Base-by-base conservation (phyloP, 768 basidiomycete species). In the Phylloporus rhodoxanthus region DNA sequence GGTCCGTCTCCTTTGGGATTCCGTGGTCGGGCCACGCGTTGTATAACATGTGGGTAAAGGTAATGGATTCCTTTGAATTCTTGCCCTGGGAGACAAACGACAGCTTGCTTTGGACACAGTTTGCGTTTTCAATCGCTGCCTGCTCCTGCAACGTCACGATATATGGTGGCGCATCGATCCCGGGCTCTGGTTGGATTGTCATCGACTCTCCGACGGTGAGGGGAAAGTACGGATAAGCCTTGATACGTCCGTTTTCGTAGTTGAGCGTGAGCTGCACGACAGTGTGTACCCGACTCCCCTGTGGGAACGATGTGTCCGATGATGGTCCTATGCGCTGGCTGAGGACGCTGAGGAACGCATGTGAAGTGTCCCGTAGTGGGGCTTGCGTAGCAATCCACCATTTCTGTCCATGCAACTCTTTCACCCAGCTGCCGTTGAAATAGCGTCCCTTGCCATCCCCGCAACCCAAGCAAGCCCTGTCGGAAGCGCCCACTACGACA, bases 311-410 rank as follows among this genome's bases (percentile, higher is more conserved):
- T 28, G 54, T 25, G n/a, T 62, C 47, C 37, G 57, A 48, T 21
- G 75, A 78, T 8, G 57, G 51, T 3, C 72, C 64, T 23, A 69
- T 51, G 23, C 77, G 74, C 51, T 80, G 78, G 30, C 79, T 63
- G 53, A 91, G 72, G 41, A 86, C 64, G 54, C 80, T 86, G 61
- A 94, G 78, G 66, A 91, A 91, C 5, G 87, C 70, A 59, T 92
- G 85, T 0, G 78, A 73, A 0, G 90, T 88, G 42, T 71, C 62
- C 5, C 75, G 79, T 29, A 91, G 68, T 1, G 91, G 89, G 0
- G 91, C 91, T 62, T 93, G 91, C 0, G 87, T 77, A 3, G 89
- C 88, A 50, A 93, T 86, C 86, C 89, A 91, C 80, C 80, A 83
- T 59, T 82, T 86, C 28, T 75, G 75, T 7, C 91, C 87, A 43